Conservation (phyloP, 495 filamentous ascomycete species). For the Talaromyces stipitatus region DNA sequence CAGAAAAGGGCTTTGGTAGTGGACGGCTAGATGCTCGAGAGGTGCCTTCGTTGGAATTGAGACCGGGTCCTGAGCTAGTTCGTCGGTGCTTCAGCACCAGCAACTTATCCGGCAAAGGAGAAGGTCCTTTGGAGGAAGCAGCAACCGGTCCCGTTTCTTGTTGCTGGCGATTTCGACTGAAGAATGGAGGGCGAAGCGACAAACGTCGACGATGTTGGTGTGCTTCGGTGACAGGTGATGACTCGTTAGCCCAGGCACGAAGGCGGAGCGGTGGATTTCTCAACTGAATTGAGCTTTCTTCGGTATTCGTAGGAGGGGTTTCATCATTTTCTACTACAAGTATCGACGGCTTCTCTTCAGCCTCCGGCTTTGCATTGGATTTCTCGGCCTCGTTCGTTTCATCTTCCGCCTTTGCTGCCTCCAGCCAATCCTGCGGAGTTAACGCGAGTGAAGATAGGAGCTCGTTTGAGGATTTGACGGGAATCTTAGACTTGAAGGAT, state of each 20-base stretch:
- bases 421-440: constrained; percentile 38
- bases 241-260: constrained; percentile 11
- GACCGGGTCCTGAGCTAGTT: constrained; percentile 7
- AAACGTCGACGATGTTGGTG: constrained; percentile 24
- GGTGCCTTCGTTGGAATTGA: neutral
- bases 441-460: constrained; percentile 22
- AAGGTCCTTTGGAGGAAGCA: constrained; percentile 27
- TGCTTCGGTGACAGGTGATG: constrained; percentile 14
- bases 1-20: neutral
- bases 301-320: too few relatives aligned
- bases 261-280: constrained; percentile 29
- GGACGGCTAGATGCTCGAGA: neutral
- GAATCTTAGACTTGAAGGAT: constrained; percentile 8
- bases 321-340: neutral
- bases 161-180: constrained; percentile 24
- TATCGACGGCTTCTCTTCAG: neutral
- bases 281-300: too few relatives aligned
- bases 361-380: neutral
- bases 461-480: constrained; percentile 1
- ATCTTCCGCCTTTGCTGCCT: constrained; percentile 16
- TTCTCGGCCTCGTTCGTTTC: neutral
- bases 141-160: constrained; percentile 20
- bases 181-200: constrained; percentile 31
- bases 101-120: constrained; percentile 29
- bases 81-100: constrained; percentile 11